phyloP scores from a whole-genome alignment of 2,329 filamentous ascomycete genomes.

The Bipolaris bicolor region DNA sequence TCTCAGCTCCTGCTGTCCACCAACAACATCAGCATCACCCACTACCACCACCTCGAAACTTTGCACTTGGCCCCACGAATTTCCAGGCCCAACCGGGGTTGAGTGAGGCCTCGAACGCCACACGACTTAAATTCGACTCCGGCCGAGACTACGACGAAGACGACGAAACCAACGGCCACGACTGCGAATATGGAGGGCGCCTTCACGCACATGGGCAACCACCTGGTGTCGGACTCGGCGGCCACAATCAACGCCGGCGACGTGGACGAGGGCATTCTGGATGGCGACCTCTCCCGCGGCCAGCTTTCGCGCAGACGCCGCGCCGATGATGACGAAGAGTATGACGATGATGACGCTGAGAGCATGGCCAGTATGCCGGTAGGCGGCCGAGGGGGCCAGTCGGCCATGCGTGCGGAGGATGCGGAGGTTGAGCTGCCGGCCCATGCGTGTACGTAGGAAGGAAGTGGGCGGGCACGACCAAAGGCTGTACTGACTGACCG shows the following conservation, averaged over 20 bases:
- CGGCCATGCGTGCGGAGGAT: slow-evolving; percentile 67
- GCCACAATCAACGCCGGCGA: slow-evolving; percentile 88
- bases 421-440: slow-evolving; percentile 75
- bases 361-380: slow-evolving; percentile 81
- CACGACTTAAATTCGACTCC: background rate
- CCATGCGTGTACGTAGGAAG: slow-evolving; percentile 69
- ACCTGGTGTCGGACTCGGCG: slow-evolving; percentile 81
- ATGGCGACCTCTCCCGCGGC: slow-evolving; percentile 64
- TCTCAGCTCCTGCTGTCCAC: slow-evolving; percentile 1
- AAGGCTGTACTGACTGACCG: slow-evolving; percentile 1
- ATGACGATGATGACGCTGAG: slow-evolving; percentile 75
- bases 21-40: slow-evolving; percentile 4
- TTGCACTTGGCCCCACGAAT: slow-evolving; percentile 11
- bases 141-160: background rate
- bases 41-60: slow-evolving; percentile 9
- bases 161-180: background rate
- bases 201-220: slow-evolving; percentile 87
- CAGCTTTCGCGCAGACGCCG: slow-evolving; percentile 67
- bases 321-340: slow-evolving; percentile 85
- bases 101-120: slow-evolving; percentile 5
- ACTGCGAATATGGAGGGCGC: slow-evolving; percentile 74
- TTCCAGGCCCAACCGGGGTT: slow-evolving; percentile 1
- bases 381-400: slow-evolving; percentile 71
- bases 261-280: slow-evolving; percentile 82
- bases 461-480: background rate